Evolutionary conservation across 2,329 filamentous ascomycete species (phyloP).

Genomic region (Alternaria metachromatica): DNA sequence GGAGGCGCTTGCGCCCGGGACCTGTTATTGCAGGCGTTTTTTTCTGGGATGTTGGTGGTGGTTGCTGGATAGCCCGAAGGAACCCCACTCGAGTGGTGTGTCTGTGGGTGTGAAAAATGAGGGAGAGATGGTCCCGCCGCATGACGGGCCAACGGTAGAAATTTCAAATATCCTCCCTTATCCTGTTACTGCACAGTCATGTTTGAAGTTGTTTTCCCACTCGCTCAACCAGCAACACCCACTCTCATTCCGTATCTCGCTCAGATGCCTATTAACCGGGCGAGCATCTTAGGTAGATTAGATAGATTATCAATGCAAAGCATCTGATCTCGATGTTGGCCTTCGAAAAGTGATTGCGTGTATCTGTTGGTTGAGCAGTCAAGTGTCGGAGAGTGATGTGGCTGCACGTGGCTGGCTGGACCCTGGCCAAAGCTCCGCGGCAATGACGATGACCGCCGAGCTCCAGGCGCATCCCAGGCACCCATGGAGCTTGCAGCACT

Average conservation of each 20-base stretch:
- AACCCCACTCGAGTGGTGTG: conserved; percentile 18
- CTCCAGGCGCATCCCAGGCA: conserved; percentile 15
- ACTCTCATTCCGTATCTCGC: conserved; percentile 19
- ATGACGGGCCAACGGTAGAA: conserved; percentile 32
- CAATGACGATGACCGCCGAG: conserved; percentile 34
- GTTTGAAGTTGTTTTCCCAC: conserved; percentile 15
- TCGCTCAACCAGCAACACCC: conserved; percentile 19
- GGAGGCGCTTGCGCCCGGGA: conserved; percentile 40
- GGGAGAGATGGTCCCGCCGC: conserved; percentile 23
- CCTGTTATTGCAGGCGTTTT: conserved; percentile 21
- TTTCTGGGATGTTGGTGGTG: conserved; percentile 17
- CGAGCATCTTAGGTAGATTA: conserved; percentile 20
- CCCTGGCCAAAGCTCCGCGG: conserved; percentile 21
- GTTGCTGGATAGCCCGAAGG: conserved; percentile 17
- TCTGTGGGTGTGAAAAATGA: conserved; percentile 23
- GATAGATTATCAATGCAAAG: conserved; percentile 14
- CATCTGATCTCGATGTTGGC: background rate
- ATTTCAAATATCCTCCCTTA: conserved; percentile 29
- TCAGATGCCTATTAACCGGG: conserved; percentile 17
- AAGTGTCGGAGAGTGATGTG: background rate
- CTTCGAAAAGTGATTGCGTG: background rate
- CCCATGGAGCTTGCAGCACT: conserved; percentile 30
- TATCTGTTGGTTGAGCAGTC: background rate
- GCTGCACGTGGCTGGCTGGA: conserved; percentile 23
- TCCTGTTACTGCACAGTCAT: conserved; percentile 11